Base-by-base conservation (phyloP, 495 filamentous ascomycete genomes). In the Beverwykella pulmonaria region DNA sequence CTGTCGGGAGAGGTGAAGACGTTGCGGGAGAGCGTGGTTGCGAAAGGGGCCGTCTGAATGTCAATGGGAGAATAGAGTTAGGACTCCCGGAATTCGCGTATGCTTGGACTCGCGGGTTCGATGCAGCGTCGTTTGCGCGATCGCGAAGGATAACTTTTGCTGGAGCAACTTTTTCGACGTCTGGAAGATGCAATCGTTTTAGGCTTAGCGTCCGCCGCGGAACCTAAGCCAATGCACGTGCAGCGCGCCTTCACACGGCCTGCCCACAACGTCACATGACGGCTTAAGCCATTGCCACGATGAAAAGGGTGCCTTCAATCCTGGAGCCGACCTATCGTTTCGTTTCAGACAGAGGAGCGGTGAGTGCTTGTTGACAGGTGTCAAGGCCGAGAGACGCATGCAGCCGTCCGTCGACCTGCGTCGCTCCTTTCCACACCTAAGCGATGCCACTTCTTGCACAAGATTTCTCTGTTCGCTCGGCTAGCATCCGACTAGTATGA, bases 131-230 rank as follows among this genome's bases (percentile, higher is more conserved):
- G 20, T 50, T 50, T 50, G 48, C 48, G 48, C 20, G 2, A n/a
- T 23, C 48, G 19, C 19, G 22, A 25, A 7, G 20, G 22, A 2
- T 5, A n/a, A 44, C 5, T n/a, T 20, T 9, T 1, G n/a, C 23
- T 23, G 53, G 1, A 17, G 22, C 41, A 30, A 57, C 19, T 39
- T 57, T 57, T 57, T 57, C 53, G 29, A 41, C 17, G 30, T 57
- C 29, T 20, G 22, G n/a, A 23, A 3, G 15, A 15, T n/a, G 12
- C 17, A 20, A 36, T 23, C 27, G 12, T 8, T 36, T 57, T 39
- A 19, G 29, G 34, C 6, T 41, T 59, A 46, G 56, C 36, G n/a
- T 44, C 23, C 10, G 2, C 29, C 8, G 5, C 8, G 53, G 29
- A 57, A 25, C 53, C 6, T 5, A 1, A 39, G 53, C 53, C 29